Conservation (phyloP, 2,329 filamentous ascomycete genomes). For the Fusarium illudens region DNA sequence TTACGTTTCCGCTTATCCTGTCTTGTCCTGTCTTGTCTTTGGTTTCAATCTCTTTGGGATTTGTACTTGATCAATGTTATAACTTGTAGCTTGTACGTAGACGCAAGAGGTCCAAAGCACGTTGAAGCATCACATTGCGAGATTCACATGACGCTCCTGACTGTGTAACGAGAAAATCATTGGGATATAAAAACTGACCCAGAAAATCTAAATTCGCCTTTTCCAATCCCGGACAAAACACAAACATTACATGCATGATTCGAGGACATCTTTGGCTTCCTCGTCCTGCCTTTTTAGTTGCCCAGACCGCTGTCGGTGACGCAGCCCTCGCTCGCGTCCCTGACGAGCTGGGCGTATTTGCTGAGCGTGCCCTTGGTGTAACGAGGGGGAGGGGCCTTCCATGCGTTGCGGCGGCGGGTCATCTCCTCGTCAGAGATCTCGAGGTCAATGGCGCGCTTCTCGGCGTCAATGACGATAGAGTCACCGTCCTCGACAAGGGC, state of each 20-base stretch:
- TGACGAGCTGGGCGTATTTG: slow-evolving; percentile 72
- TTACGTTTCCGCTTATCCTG: not conserved
- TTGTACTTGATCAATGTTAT: not conserved
- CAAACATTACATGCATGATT: slow-evolving; percentile 35
- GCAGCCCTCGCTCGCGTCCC: slow-evolving; percentile 66
- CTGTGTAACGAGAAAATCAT: slow-evolving; percentile 11
- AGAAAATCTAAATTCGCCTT: slow-evolving; percentile 42
- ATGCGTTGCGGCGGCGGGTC: slow-evolving; percentile 63
- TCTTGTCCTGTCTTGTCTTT: not conserved
- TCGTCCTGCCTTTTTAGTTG: slow-evolving; percentile 22
- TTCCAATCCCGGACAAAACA: slow-evolving; percentile 39
- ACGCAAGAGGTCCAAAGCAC: slow-evolving; percentile 8
- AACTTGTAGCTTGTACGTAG: slow-evolving; percentile 19
- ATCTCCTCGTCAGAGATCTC: slow-evolving; percentile 73
- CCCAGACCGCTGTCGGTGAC: slow-evolving; percentile 59
- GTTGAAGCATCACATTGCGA: not conserved
- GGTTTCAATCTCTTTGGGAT: not conserved
- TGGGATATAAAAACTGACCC: slow-evolving; percentile 27
- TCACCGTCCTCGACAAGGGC: slow-evolving; percentile 85
- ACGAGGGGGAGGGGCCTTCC: slow-evolving; percentile 68
- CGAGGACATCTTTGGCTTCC: slow-evolving; percentile 11
- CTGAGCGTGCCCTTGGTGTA: slow-evolving; percentile 72
- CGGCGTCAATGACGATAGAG: slow-evolving; percentile 81
- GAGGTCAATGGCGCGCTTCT: slow-evolving; percentile 74
- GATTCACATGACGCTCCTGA: not conserved